phyloP scores from a whole-genome alignment of 2,329 filamentous ascomycete species.

The Fusarium miscanthi region DNA sequence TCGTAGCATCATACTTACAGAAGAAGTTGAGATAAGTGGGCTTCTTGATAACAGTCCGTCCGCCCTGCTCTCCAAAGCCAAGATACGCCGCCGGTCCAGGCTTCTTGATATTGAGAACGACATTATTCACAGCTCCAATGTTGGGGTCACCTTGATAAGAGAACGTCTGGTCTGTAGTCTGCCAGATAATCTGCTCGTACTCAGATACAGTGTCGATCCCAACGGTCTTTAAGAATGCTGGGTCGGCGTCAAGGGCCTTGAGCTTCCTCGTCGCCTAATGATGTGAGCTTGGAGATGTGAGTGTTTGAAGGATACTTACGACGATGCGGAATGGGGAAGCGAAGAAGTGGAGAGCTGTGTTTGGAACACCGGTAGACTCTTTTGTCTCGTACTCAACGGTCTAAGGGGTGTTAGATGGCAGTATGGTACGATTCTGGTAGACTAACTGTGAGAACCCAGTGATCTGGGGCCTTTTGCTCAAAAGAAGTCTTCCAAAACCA shows the following conservation, averaged over 20 bases:
- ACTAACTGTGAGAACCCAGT: not conserved
- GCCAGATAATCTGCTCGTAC: not conserved
- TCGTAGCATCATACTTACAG: not conserved
- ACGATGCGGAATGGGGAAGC: not conserved
- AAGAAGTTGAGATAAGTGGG: not conserved
- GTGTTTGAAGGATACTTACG: accelerated
- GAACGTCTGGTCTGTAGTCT: not conserved
- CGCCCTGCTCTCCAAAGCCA: not conserved
- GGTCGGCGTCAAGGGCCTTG: not conserved
- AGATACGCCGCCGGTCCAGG: not conserved
- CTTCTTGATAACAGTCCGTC: not conserved
- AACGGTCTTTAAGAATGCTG: not conserved
- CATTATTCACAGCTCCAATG: not conserved
- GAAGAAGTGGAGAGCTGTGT: not conserved
- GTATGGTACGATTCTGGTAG: accelerated
- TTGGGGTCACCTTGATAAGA: not conserved
- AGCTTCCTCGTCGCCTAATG: not conserved
- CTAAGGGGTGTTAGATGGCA: not conserved
- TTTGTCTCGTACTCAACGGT: not conserved
- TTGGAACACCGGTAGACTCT: not conserved
- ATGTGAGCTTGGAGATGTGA: accelerated
- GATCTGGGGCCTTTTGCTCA: not conserved
- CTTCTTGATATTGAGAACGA: not conserved
- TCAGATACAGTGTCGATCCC: not conserved
- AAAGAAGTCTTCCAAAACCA: conserved; percentile 3